Evolutionary conservation across 2,329 filamentous ascomycete species (phyloP).

Genomic region (Fusarium sp.): DNA sequence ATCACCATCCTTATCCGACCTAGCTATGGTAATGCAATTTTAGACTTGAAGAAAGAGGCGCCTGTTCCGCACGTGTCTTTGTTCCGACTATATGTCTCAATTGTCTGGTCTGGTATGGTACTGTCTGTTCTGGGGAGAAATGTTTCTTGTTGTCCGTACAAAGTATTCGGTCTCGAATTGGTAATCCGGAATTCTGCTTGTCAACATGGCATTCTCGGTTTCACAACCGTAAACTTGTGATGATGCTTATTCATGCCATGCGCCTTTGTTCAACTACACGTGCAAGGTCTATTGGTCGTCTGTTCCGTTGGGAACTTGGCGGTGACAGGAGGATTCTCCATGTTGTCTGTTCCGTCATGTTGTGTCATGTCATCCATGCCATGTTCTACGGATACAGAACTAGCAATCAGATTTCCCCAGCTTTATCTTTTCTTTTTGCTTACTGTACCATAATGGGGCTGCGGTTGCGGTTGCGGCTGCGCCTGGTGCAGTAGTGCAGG

Average conservation of each 20-base stretch:
- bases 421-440: conserved; percentile 9
- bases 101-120: not conserved
- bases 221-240: conserved; percentile 17
- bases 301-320: conserved; percentile 22
- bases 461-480: conserved; percentile 13
- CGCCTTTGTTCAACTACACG: not conserved
- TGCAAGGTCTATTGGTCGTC: conserved; percentile 35
- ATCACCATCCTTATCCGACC: conserved; percentile 9
- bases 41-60: conserved; percentile 27
- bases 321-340: conserved; percentile 19
- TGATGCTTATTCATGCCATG: not conserved
- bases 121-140: not conserved
- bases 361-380: not conserved
- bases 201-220: conserved; percentile 1
- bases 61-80: not conserved
- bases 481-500: conserved; percentile 2
- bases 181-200: not conserved
- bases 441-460: conserved; percentile 2
- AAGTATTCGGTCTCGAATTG: not conserved
- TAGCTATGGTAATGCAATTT: conserved; percentile 29
- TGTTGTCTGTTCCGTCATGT: not conserved
- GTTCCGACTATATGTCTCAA: not conserved
- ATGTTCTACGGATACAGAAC: not conserved
- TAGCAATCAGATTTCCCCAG: not conserved
- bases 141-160: not conserved